phyloP scores from a whole-genome alignment of 2,329 filamentous ascomycete species.

The Periglandula ipomoeae region DNA sequence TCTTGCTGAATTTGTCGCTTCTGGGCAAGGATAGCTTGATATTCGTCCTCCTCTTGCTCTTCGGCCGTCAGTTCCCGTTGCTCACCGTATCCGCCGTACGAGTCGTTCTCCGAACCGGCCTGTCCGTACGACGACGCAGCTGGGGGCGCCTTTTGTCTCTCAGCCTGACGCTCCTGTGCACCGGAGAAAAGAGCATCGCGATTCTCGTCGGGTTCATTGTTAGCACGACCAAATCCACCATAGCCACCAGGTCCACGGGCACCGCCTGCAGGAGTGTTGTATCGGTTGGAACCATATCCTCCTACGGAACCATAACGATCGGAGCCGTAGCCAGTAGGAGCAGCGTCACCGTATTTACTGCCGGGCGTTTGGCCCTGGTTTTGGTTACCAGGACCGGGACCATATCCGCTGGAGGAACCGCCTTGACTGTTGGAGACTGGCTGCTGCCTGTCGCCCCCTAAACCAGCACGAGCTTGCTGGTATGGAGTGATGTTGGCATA shows the following conservation, averaged over 20 bases:
- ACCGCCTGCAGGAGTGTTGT: slow-evolving; percentile 19
- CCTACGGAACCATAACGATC: slow-evolving; percentile 42
- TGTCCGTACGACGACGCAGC: slow-evolving; percentile 15
- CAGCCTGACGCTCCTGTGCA: slow-evolving; percentile 40
- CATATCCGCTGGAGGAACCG: slow-evolving; percentile 9
- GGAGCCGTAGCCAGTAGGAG: slow-evolving; percentile 38
- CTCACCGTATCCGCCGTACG: slow-evolving; percentile 51
- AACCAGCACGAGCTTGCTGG: slow-evolving; percentile 31
- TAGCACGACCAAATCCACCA: slow-evolving; percentile 45
- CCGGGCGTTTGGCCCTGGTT: slow-evolving; percentile 9
- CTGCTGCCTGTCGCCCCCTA: slow-evolving; percentile 21
- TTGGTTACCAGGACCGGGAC: slow-evolving; percentile 11
- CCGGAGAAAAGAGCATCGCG: slow-evolving; percentile 56
- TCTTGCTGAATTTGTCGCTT: slow-evolving; percentile 66
- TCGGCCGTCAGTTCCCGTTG: slow-evolving; percentile 75
- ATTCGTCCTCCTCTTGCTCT: slow-evolving; percentile 63
- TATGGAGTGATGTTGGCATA: slow-evolving; percentile 37
- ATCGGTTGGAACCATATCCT: slow-evolving; percentile 45
- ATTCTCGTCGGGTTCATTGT: slow-evolving; percentile 38
- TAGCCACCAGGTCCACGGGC: slow-evolving; percentile 48
- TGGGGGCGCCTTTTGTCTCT: slow-evolving; percentile 22
- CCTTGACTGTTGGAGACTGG: slow-evolving; percentile 20
- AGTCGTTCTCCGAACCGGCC: slow-evolving; percentile 16
- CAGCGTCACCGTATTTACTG: slow-evolving; percentile 13
- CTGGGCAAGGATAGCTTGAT: slow-evolving; percentile 47